Conservation (phyloP, 2,329 filamentous ascomycete species). For the Epichloe baconii region DNA sequence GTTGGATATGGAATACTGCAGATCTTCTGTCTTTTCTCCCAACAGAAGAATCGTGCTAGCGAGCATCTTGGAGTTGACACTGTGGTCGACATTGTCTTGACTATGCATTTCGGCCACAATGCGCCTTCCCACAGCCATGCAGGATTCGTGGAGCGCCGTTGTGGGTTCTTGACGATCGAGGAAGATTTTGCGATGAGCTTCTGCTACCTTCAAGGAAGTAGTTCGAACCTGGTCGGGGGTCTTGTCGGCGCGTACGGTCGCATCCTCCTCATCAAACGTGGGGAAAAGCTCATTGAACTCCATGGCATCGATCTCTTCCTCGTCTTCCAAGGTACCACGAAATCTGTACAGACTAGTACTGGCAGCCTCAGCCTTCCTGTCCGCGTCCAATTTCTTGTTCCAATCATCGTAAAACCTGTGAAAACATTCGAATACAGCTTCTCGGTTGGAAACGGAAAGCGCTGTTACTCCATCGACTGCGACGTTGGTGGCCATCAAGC, state of each 20-base stretch:
- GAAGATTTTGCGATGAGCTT: constrained; percentile 44
- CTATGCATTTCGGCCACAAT: constrained; percentile 17
- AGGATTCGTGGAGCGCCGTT: constrained; percentile 31
- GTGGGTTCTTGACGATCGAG: constrained; percentile 26
- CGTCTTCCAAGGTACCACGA: constrained; percentile 61
- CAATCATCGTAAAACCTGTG: constrained; percentile 67
- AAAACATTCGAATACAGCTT: constrained; percentile 52
- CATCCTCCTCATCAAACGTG: constrained; percentile 43
- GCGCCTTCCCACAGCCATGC: constrained; percentile 28
- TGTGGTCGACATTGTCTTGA: constrained; percentile 18
- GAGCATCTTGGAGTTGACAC: constrained; percentile 42
- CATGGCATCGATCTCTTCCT: constrained; percentile 59
- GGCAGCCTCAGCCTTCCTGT: constrained; percentile 61
- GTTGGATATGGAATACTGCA: constrained; percentile 24
- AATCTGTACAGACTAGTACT: constrained; percentile 75
- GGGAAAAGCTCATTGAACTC: constrained; percentile 78
- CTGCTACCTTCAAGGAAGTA: constrained; percentile 47
- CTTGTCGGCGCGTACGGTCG: constrained; percentile 18
- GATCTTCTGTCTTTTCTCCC: constrained; percentile 40
- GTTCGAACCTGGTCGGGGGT: constrained; percentile 32
- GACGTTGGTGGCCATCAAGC: constrained; percentile 19
- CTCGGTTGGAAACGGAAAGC: constrained; percentile 30
- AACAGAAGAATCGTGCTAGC: constrained; percentile 54
- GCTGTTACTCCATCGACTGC: constrained; percentile 34
- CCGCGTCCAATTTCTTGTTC: constrained; percentile 61